These are phyloP conservation scores for Amyloporia xantha DNA, from an alignment of 768 basidiomycete species.

Conservation along the genomic window DNA sequence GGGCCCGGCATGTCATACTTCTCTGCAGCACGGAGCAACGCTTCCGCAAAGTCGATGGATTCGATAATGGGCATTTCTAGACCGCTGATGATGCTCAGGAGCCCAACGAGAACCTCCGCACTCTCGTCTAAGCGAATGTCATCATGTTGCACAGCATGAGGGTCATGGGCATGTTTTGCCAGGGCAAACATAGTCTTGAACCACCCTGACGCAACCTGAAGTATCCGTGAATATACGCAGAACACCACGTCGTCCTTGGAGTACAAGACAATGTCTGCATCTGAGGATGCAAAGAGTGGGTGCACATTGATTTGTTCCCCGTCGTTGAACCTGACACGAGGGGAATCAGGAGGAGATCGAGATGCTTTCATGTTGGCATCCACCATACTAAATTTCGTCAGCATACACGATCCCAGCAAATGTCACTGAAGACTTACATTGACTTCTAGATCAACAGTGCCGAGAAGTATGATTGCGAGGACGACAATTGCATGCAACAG, in stretches of 20 bases:
- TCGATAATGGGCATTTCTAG: conserved; percentile 34
- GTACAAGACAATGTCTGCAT: conserved; percentile 17
- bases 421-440: too few species aligned
- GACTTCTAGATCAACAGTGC: too few species aligned
- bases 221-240: conserved; percentile 18
- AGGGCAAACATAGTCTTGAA: conserved; percentile 23
- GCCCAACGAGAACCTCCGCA: conserved; percentile 30
- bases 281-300: too few species aligned
- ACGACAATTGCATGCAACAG: neutral
- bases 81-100: conserved; percentile 37
- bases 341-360: too few species aligned
- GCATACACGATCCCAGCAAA: too few species aligned
- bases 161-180: conserved; percentile 10
- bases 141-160: conserved; percentile 6
- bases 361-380: too few species aligned
- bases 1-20: conserved; percentile 42
- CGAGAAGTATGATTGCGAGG: too few species aligned
- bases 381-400: too few species aligned
- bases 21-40: conserved; percentile 34
- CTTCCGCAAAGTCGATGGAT: conserved; percentile 36
- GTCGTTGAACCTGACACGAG: too few species aligned
- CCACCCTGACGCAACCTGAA: conserved; percentile 20
- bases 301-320: too few species aligned
- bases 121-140: conserved; percentile 27
- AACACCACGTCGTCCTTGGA: conserved; percentile 17